Evolutionary conservation across 768 basidiomycete species (phyloP), one percentile per base, ranked within the genome.

Genomic region (Mrakia blollopis): DNA sequence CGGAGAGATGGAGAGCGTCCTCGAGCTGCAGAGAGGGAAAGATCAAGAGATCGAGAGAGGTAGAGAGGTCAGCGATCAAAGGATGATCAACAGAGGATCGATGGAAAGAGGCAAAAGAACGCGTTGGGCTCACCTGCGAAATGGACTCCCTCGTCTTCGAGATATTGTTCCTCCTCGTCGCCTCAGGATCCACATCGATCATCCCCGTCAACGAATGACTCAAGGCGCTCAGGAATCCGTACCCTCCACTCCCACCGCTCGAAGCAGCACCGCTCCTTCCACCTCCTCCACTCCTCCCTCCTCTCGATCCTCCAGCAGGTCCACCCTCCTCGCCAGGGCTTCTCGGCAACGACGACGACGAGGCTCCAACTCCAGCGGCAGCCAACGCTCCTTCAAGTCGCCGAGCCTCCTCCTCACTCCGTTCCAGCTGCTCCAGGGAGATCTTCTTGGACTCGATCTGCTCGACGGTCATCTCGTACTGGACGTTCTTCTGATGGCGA

Each of bases 121-220:
- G 10, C 44, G 39, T 11, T n/a, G 25, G 73, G 23, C 85, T 80
- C 82, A 95, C 95, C 86, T 94, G 92, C n/a, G 93, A 93, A 79
- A 98, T 97, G 28, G 88, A 89, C 85, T 98, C 96, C 80, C 92
- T 88, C 7, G 94, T 94, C 86, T 97, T 98, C 78, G 91, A 91
- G 79, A 99, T 98, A 72, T 90, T 89, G 81, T 91, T 98, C 79
- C 97, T 87, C 78, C 97, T 86, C 8, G 96, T 95, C 25, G 92
- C 92, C 85, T 98, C 97, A 3, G 97, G 97, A 84, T 99, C 97
- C 25, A 92, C 92, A 80, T 99, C 97, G 91, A 99, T 98, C 90
- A 98, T 95, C 7, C 96, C 95, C 80, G 95, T 94, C 74, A 99
- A 83, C 32, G 94, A 95, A 84, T 97, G 95, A 81, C 91, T 94